phyloP scores from a whole-genome alignment of 495 filamentous ascomycete genomes.

The Neurospora pannonica region DNA sequence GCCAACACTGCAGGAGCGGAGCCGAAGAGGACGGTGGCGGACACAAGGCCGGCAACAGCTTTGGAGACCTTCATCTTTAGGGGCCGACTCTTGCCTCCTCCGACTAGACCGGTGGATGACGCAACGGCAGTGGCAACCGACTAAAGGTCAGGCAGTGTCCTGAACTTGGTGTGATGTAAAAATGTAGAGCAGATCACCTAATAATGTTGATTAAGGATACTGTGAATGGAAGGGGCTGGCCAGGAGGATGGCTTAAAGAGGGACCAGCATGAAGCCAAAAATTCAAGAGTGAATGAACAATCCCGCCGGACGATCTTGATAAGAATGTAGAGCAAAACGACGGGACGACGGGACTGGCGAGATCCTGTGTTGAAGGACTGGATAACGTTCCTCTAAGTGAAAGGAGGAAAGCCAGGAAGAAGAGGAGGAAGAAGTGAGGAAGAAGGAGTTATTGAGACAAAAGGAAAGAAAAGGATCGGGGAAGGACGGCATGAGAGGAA shows the following conservation, averaged over 20 bases:
- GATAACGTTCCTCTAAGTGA: not conserved
- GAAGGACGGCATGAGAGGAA: not conserved
- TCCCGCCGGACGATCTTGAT: not conserved
- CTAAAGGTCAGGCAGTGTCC: not conserved
- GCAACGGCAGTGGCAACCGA: not conserved
- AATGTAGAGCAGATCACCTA: not conserved
- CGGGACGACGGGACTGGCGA: not conserved
- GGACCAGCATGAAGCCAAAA: not conserved
- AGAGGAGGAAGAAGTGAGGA: constrained; percentile 2
- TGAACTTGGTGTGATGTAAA: not conserved
- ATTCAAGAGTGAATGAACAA: not conserved
- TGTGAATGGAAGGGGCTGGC: not conserved
- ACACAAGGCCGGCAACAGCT: constrained; percentile 25
- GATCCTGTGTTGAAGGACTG: not conserved
- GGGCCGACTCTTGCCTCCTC: not conserved
- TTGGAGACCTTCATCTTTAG: constrained; percentile 29
- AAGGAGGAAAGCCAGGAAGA: not conserved
- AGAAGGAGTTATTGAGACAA: constrained; percentile 1
- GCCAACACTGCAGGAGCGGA: constrained; percentile 19
- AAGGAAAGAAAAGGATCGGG: not conserved
- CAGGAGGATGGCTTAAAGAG: not conserved
- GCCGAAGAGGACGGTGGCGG: constrained; percentile 23
- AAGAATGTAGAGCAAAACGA: not conserved
- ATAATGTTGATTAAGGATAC: not conserved
- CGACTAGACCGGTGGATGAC: not conserved